These are phyloP conservation scores for Yamadazyma conglobata DNA, from an alignment of 1,139 yeast genomes.

Conservation along the genomic window DNA sequence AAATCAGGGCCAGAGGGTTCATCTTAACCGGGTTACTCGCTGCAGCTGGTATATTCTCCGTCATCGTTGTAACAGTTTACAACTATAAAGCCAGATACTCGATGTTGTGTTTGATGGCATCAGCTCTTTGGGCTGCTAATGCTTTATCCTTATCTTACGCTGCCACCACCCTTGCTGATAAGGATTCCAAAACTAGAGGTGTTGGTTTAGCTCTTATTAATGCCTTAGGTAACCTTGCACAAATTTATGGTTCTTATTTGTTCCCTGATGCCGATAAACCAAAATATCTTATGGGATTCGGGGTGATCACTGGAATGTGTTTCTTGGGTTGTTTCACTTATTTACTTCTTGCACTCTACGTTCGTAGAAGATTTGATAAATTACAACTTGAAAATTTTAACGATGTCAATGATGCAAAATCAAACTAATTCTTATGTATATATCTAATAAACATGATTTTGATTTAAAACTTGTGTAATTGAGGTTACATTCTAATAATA, in stretches of 20 bases:
- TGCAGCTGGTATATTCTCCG: conserved; percentile 8
- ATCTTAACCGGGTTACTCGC: conserved; percentile 8
- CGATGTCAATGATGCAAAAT: conserved; percentile 1
- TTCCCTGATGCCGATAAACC: conserved; percentile 10
- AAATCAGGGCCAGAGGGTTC: conserved; percentile 8
- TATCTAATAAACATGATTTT: background rate
- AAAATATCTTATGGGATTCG: conserved; percentile 13
- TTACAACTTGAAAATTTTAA: conserved; percentile 1
- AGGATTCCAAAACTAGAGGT: conserved; percentile 13
- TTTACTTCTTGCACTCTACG: conserved; percentile 6
- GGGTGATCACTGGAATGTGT: conserved; percentile 14
- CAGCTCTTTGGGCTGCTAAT: conserved; percentile 13
- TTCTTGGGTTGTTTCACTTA: conserved; percentile 8
- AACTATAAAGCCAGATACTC: conserved; percentile 10
- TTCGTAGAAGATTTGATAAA: conserved; percentile 2
- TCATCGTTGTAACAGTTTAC: conserved; percentile 10
- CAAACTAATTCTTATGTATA: background rate
- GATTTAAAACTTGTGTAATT: too few species aligned
- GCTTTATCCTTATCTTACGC: conserved; percentile 12
- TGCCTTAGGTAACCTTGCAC: conserved; percentile 13
- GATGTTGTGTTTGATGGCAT: conserved; percentile 13
- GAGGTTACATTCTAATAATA: too few species aligned
- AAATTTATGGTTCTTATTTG: conserved; percentile 13
- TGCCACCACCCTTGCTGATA: conserved; percentile 12
- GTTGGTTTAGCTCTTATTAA: conserved; percentile 14